A percentile compares a stretch with the other conserved stretches of the same genome.
These are phyloP conservation scores for Drosera capensis DNA, from an alignment of 148 eudicot species.

Conservation along the genomic window DNA sequence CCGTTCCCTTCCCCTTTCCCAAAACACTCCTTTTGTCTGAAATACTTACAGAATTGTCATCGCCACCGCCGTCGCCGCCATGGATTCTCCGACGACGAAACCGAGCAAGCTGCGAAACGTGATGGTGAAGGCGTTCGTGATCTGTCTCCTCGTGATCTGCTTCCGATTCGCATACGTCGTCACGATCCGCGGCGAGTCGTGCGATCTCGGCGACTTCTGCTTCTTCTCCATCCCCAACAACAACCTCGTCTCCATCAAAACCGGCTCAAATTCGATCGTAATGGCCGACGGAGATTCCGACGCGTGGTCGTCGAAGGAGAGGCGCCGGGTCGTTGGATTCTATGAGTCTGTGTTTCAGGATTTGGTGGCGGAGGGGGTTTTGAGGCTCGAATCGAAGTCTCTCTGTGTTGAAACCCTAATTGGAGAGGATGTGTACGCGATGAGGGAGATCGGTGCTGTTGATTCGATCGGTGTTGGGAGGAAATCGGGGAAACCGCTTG, in stretches of 20 bases:
- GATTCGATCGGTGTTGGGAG: conserved; percentile 29
- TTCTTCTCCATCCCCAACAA: conserved; percentile 47
- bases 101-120: conserved; percentile 34
- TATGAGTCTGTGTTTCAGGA: conserved; percentile 42
- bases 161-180: conserved; percentile 68
- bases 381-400: conserved; percentile 26
- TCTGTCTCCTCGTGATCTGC: conserved; percentile 41
- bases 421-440: conserved; percentile 39
- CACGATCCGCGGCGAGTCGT: conserved; percentile 55
- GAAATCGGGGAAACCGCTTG: conserved; percentile 35
- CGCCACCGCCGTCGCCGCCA: conserved; percentile 2
- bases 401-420: conserved; percentile 28
- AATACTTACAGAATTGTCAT: neutral
- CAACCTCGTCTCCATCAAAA: conserved; percentile 7
- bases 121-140: conserved; percentile 28
- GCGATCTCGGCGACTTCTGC: conserved; percentile 59
- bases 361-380: conserved; percentile 38
- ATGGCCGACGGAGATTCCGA: conserved; percentile 9
- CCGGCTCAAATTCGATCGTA: conserved; percentile 5
- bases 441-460: conserved; percentile 35
- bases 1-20: neutral
- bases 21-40: neutral
- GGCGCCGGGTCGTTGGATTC: conserved; percentile 25
- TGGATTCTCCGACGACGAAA: conserved; percentile 36
- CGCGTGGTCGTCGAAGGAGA: conserved; percentile 10